Percentiles rank a stretch among this genome's conserved stretches.
These are phyloP conservation scores for Acanthamoeba divionensis DNA, from an alignment of 208 protist genomes.

Conservation along the genomic window DNA sequence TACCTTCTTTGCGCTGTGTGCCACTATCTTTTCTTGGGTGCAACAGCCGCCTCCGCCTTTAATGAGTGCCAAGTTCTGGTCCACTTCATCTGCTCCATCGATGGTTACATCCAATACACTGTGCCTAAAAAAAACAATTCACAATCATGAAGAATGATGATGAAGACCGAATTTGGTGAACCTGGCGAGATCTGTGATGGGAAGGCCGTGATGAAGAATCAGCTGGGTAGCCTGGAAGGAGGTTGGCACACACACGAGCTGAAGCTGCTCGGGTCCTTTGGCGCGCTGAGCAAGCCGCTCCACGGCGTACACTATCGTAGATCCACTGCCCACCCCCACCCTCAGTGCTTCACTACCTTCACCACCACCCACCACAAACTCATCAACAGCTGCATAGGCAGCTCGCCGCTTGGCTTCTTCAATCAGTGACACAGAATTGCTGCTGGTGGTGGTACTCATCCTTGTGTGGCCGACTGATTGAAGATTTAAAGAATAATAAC, in stretches of 20 bases:
- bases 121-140: not conserved
- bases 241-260: conserved; percentile 73
- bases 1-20: conserved; percentile 53
- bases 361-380: conserved; percentile 12
- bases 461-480: too few relatives aligned
- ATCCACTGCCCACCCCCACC: conserved; percentile 76
- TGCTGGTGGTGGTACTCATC: too few relatives aligned
- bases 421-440: conserved; percentile 23
- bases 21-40: conserved; percentile 76
- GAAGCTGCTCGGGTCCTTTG: conserved; percentile 37
- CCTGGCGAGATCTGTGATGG: conserved; percentile 56
- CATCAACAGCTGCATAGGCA: conserved; percentile 63
- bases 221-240: conserved; percentile 78
- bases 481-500: too few relatives aligned
- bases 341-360: not conserved
- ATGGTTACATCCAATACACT: conserved; percentile 72
- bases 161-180: not conserved
- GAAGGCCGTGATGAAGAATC: conserved; percentile 66
- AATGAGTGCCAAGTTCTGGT: conserved; percentile 66
- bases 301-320: conserved; percentile 78
- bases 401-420: conserved; percentile 62
- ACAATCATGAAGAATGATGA: not conserved
- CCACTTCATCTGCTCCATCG: conserved; percentile 78
- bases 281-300: conserved; percentile 63
- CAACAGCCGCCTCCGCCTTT: conserved; percentile 70